These are phyloP conservation scores for Elsinoe ampelina DNA, from an alignment of 2,329 filamentous ascomycete species.

Conservation along the genomic window DNA sequence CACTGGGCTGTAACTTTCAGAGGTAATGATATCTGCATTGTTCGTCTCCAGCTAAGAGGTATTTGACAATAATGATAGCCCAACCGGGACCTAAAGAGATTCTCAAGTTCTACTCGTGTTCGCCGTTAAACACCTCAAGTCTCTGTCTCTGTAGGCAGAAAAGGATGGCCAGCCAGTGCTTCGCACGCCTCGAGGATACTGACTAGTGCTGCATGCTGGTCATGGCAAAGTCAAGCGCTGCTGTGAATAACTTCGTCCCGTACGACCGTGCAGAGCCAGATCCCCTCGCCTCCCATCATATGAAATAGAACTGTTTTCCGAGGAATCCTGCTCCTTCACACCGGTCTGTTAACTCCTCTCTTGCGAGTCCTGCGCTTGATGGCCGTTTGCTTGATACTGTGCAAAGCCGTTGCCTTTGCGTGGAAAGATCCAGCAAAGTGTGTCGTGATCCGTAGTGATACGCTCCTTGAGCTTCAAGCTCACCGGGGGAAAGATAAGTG, in stretches of 20 bases:
- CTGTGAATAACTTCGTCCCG: too few relatives aligned
- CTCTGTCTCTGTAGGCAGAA: background rate
- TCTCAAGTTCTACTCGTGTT: background rate
- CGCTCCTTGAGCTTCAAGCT: background rate
- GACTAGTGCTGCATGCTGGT: too few relatives aligned
- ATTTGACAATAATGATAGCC: background rate
- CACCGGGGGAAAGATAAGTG: background rate
- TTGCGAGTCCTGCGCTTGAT: slow-evolving; percentile 8
- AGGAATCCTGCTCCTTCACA: slow-evolving; percentile 1
- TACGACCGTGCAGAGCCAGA: too few relatives aligned
- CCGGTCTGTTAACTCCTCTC: background rate
- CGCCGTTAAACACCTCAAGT: background rate
- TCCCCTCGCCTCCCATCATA: background rate
- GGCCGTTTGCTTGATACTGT: slow-evolving; percentile 1
- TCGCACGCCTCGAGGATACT: background rate
- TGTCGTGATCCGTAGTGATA: slow-evolving; percentile 1
- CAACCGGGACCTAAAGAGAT: background rate
- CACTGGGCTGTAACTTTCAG: too few relatives aligned
- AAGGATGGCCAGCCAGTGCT: background rate
- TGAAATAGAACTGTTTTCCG: background rate
- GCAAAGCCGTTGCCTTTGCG: background rate
- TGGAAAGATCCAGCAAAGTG: background rate
- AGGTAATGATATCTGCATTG: background rate
- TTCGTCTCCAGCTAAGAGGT: background rate
- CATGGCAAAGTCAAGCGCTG: too few relatives aligned